A percentile compares a stretch with the other conserved stretches of the same genome.
Evolutionary conservation across 2,329 filamentous ascomycete genomes (phyloP).

Genomic region (Cadophora malorum): DNA sequence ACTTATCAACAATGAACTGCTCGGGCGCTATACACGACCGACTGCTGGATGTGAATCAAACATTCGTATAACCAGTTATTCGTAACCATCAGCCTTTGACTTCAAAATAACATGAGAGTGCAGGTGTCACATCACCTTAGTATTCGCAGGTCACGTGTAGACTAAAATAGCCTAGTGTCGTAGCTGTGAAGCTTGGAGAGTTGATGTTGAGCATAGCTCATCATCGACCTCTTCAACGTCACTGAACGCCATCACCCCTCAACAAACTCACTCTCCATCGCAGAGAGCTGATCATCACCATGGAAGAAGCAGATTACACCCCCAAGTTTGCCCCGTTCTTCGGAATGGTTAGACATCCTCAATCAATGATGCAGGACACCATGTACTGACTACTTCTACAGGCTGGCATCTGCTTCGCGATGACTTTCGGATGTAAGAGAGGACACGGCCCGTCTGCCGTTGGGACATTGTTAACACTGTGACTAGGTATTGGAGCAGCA

Average conservation of each 20-base stretch:
- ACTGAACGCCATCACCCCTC: constrained; percentile 26
- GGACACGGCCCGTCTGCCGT: constrained; percentile 35
- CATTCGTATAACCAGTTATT: not conserved
- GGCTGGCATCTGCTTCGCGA: constrained; percentile 80
- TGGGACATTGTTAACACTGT: constrained; percentile 39
- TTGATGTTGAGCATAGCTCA: constrained; percentile 26
- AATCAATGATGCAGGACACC: constrained; percentile 22
- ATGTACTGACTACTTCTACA: constrained; percentile 48
- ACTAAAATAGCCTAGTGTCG: not conserved
- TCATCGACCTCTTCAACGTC: constrained; percentile 32
- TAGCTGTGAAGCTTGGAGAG: constrained; percentile 8
- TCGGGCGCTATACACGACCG: not conserved
- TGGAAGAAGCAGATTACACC: constrained; percentile 65
- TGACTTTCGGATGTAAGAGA: constrained; percentile 81
- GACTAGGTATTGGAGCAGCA: constrained; percentile 67
- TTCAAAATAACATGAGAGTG: not conserved
- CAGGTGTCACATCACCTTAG: no score
- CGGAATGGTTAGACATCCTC: constrained; percentile 73
- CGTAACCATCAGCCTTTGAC: not conserved
- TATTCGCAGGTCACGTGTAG: not conserved
- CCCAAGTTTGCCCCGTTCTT: constrained; percentile 89
- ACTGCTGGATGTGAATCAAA: not conserved
- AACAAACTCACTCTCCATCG: constrained; percentile 25
- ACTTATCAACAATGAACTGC: not conserved
- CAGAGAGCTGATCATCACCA: constrained; percentile 45